Percentiles rank a stretch among this genome's conserved stretches.
These are phyloP conservation scores for Mycocentrospora acerina DNA, from an alignment of 2,329 filamentous ascomycete genomes.

Conservation along the genomic window DNA sequence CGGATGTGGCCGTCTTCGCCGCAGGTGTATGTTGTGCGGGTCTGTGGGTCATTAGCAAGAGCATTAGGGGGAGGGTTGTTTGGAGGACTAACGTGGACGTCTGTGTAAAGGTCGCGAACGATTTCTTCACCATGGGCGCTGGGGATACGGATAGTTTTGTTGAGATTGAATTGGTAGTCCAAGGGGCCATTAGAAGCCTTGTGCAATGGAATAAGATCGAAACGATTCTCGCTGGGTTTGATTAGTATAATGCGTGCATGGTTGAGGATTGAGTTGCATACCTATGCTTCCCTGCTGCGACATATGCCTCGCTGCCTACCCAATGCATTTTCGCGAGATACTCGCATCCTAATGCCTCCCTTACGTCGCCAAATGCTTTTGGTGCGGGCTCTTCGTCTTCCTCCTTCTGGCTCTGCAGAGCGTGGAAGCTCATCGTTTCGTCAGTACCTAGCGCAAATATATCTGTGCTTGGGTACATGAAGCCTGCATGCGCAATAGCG, in stretches of 20 bases:
- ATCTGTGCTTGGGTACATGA: constrained; percentile 55
- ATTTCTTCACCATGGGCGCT: constrained; percentile 53
- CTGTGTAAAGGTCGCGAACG: constrained; percentile 49
- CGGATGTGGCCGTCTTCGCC: constrained; percentile 53
- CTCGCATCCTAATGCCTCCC: constrained; percentile 66
- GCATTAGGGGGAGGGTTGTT: too few species aligned
- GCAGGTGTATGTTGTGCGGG: constrained; percentile 46
- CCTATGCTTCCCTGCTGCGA: constrained; percentile 70
- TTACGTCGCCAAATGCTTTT: constrained; percentile 65
- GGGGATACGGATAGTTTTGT: constrained; percentile 31
- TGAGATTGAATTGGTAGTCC: constrained; percentile 31
- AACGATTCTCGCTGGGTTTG: constrained; percentile 19
- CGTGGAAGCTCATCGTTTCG: constrained; percentile 74
- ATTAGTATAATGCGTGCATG: constrained; percentile 1
- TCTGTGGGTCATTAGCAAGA: constrained; percentile 12
- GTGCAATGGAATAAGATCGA: constrained; percentile 35
- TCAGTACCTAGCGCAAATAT: constrained; percentile 76
- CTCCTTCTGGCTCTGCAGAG: constrained; percentile 64
- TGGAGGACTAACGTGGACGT: constrained; percentile 31
- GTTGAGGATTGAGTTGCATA: constrained; percentile 41
- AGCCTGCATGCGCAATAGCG: constrained; percentile 74
- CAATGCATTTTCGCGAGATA: constrained; percentile 71
- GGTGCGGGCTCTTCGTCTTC: constrained; percentile 56
- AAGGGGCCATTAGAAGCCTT: constrained; percentile 24
- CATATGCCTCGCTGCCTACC: constrained; percentile 60